phyloP scores from a whole-genome alignment of 768 basidiomycete species.

The Boletus reticuloceps region DNA sequence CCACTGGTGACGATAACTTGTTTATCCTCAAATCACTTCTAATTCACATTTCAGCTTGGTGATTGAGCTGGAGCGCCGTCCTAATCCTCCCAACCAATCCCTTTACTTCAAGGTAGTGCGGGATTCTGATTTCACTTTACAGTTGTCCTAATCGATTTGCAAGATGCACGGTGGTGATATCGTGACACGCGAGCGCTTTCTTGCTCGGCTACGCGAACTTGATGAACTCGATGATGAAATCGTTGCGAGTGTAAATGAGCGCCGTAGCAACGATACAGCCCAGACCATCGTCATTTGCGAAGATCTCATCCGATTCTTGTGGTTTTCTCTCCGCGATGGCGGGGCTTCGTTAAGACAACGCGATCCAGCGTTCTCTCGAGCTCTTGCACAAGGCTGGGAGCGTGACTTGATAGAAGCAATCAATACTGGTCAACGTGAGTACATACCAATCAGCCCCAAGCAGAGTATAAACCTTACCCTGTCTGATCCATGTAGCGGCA shows the following conservation, averaged over 20 bases:
- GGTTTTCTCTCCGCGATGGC: conserved; percentile 31
- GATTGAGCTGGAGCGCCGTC: conserved; percentile 20
- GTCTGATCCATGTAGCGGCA: background rate
- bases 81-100: conserved; percentile 10
- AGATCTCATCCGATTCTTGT: conserved; percentile 24
- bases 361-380: conserved; percentile 15
- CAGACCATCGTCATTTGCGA: conserved; percentile 26
- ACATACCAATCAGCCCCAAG: background rate
- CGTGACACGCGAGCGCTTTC: conserved; percentile 18
- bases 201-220: conserved; percentile 12
- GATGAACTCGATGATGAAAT: conserved; percentile 17
- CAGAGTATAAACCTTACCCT: background rate
- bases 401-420: conserved; percentile 12
- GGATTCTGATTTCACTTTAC: background rate
- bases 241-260: conserved; percentile 18
- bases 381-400: conserved; percentile 19
- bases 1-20: conserved; percentile 13
- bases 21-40: background rate
- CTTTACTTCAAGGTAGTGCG: conserved; percentile 21
- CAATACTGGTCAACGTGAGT: conserved; percentile 22
- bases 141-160: background rate
- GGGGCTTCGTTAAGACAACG: conserved; percentile 18
- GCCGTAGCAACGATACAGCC: conserved; percentile 23
- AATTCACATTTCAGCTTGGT: conserved; percentile 16
- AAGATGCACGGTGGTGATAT: conserved; percentile 27